Base-by-base conservation (phyloP, 2,329 filamentous ascomycete species). In the Juglanconis oblonga region DNA sequence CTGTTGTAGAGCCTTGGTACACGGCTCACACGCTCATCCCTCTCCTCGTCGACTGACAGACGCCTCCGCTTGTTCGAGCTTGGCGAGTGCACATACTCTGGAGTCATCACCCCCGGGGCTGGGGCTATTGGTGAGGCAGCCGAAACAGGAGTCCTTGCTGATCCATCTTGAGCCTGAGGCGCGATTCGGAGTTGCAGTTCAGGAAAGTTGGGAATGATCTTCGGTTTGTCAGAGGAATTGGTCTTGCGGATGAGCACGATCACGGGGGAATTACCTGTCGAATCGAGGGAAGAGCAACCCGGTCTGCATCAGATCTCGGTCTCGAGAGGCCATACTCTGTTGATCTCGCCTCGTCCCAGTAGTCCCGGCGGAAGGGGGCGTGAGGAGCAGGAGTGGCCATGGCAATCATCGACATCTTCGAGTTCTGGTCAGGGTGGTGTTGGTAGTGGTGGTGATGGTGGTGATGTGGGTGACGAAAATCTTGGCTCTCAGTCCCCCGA, bases 31-130 rank as follows among this genome's bases (percentile, higher is more conserved):
- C 76, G 72, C 57, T 78, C 73, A 33, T 78, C 76, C 36, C 67
- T 68, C 32, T 77, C 76, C 24, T 74, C 71, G 3, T 80, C 79
- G 55, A 73, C 68, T 2, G 77, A 79, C 7, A 77, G 64, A 17
- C 79, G 75, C 64, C 77, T 77, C 62, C 80, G 76, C 71, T 83
- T 84, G 67, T 71, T 74, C n/a, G 71, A 69, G 62, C 67, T 76
- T 32, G 81, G 76, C 35, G 81, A 82, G 69, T 82, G 75, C 11
- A 78, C 68, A 64, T 84, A 84, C 58, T 81, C 77, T 9, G 80
- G 76, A 45, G 74, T 75, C 61, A 70, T 63, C 56, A 68, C 65
- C 52, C 67, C 71, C 57, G 64, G 64, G 32, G 64, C 67, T 31
- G 70, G 66, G 13, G 69, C 68, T 7, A 67, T 68, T 47, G 77